Conservation (phyloP, 352 stramenopile genomes). For the Phytophthora idaei region DNA sequence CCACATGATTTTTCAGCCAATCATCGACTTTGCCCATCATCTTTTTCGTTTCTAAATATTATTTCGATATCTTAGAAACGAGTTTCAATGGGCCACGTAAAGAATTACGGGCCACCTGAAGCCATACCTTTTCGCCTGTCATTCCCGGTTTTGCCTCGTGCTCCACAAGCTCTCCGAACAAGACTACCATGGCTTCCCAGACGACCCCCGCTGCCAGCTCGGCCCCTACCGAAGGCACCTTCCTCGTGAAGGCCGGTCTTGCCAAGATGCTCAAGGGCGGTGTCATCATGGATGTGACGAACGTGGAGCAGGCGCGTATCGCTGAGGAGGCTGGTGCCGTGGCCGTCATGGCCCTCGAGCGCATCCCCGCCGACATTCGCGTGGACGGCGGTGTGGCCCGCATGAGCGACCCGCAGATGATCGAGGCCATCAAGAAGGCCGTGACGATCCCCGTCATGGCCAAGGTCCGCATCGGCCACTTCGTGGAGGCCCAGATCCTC, state of each 20-base stretch:
- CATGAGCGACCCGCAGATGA: slow-evolving; percentile 98
- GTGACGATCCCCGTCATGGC: slow-evolving; percentile 99
- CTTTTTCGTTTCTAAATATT: not conserved
- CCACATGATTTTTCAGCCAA: not conserved
- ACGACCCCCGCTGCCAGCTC: slow-evolving; percentile 23
- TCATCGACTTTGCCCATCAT: not conserved
- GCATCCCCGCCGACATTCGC: slow-evolving; percentile 98
- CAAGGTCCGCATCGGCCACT: slow-evolving; percentile 98
- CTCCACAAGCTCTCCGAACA: slow-evolving; percentile 12
- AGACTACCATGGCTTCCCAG: slow-evolving; percentile 42
- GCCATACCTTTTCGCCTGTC: not conserved
- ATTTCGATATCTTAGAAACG: not conserved
- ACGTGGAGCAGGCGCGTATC: slow-evolving; percentile 94
- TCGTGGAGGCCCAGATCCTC: slow-evolving; percentile 98
- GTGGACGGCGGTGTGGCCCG: slow-evolving; percentile 95
- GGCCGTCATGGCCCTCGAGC: slow-evolving; percentile 98
- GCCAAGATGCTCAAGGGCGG: slow-evolving; percentile 99
- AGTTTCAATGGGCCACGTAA: slow-evolving; percentile 16
- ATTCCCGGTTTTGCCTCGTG: slow-evolving; percentile 23
- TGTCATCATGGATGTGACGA: slow-evolving; percentile 97
- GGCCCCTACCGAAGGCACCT: slow-evolving; percentile 73
- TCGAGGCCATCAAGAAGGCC: slow-evolving; percentile 98
- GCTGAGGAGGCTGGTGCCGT: slow-evolving; percentile 97
- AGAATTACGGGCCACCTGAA: slow-evolving; percentile 6
- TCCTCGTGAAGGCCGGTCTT: slow-evolving; percentile 95